phyloP scores from a whole-genome alignment of 805 yeast genomes.

The Saturnispora saitoi region DNA sequence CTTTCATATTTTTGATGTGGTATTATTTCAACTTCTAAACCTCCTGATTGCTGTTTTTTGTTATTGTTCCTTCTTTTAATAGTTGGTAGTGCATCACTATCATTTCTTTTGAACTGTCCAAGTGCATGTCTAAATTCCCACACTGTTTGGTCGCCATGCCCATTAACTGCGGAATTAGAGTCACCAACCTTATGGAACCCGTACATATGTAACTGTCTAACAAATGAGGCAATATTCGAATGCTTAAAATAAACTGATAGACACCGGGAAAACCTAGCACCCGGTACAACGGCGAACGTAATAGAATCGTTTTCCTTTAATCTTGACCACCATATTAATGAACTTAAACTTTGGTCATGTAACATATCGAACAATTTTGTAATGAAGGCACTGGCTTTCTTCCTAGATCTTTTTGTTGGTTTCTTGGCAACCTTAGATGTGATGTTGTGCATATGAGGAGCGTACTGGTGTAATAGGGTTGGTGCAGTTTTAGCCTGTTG shows the following conservation, averaged over 20 bases:
- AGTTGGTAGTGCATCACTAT: constrained; percentile 35
- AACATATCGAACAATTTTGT: constrained; percentile 58
- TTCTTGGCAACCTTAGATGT: background rate
- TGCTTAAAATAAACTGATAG: constrained; percentile 80
- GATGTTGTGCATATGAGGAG: background rate
- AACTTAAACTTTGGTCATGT: constrained; percentile 42
- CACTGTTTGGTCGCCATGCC: constrained; percentile 18
- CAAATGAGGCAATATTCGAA: constrained; percentile 88
- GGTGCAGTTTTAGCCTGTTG: no score
- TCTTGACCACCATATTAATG: constrained; percentile 59
- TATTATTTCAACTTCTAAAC: background rate
- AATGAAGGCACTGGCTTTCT: constrained; percentile 53
- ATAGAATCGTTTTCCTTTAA: constrained; percentile 34
- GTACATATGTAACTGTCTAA: constrained; percentile 91
- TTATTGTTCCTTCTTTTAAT: constrained; percentile 39
- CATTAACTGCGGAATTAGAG: constrained; percentile 21
- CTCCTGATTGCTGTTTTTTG: background rate
- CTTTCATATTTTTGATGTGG: background rate
- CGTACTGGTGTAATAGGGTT: background rate
- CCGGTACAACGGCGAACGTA: constrained; percentile 58
- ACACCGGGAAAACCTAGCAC: constrained; percentile 51
- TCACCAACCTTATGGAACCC: constrained; percentile 81
- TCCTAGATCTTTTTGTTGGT: background rate
- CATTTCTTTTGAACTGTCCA: constrained; percentile 42
- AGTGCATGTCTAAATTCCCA: constrained; percentile 52